A percentile compares a stretch with the other conserved stretches of the same genome.
phyloP scores from a whole-genome alignment of 345 rosid species.

The Brassica carinata region DNA sequence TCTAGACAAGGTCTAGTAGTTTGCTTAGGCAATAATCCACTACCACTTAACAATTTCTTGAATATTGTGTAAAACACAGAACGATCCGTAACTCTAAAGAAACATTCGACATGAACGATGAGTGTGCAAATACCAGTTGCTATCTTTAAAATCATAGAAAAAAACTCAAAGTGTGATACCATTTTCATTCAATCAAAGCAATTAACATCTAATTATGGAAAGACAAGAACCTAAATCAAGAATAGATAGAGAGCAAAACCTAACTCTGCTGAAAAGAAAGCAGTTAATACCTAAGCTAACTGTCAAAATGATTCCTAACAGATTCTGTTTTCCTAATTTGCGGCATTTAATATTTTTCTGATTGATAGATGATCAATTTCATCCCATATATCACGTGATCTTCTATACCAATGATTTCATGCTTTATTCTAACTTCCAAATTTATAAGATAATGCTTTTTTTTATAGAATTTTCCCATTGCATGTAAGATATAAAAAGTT shows the following conservation, averaged over 20 bases:
- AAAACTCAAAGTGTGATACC: not conserved
- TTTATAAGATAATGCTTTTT: slow-evolving; percentile 1
- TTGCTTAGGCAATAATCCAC: not conserved
- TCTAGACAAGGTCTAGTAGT: not conserved
- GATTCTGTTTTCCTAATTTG: not conserved
- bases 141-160: not conserved
- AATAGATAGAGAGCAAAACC: not conserved
- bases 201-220: not conserved
- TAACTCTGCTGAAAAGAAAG: not conserved
- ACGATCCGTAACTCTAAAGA: not conserved
- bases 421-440: slow-evolving; percentile 6
- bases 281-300: not conserved
- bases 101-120: too few species aligned
- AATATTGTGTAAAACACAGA: not conserved
- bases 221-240: not conserved
- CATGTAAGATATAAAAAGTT: not conserved
- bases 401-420: slow-evolving; percentile 10
- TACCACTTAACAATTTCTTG: not conserved
- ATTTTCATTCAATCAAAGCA: not conserved
- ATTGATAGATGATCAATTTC: not conserved
- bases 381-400: slow-evolving; percentile 31
- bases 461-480: not conserved
- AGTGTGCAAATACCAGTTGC: not conserved
- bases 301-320: slow-evolving; percentile 11
- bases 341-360: not conserved